Percentiles rank a stretch among this genome's conserved stretches.
Conservation (phyloP, 225 moss, liverwort and hornwort species). For the Straminergon stramineum region DNA sequence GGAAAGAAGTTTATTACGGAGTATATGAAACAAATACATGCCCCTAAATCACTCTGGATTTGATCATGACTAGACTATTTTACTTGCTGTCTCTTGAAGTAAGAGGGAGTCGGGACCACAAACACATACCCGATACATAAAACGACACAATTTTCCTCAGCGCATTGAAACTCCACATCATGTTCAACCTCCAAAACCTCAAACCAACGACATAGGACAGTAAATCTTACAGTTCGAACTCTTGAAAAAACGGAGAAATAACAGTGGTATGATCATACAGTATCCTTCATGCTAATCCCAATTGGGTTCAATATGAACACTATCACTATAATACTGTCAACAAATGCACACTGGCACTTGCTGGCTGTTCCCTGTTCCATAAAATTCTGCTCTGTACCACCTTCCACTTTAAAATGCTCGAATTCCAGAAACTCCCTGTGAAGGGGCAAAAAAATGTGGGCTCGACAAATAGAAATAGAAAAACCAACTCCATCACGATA, state of each 20-base stretch:
- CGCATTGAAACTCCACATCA: background rate
- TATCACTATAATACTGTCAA: background rate
- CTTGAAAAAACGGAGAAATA: background rate
- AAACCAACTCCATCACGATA: background rate
- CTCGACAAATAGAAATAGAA: constrained; percentile 10
- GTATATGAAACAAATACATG: background rate
- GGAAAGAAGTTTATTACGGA: background rate
- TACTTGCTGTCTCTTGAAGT: background rate
- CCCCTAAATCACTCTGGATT: background rate
- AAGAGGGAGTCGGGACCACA: background rate
- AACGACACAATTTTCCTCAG: background rate
- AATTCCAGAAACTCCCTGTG: background rate
- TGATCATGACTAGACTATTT: background rate
- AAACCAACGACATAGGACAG: background rate
- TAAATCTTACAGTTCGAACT: background rate
- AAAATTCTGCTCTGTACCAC: background rate
- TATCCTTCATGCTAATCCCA: constrained; percentile 4
- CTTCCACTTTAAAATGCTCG: background rate
- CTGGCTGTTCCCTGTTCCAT: background rate
- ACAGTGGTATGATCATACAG: background rate
- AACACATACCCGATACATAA: background rate
- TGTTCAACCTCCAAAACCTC: background rate
- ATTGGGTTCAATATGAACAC: background rate
- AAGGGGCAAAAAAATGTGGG: background rate
- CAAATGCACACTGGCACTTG: background rate